Base-by-base conservation (phyloP, 208 protist species). In the Willaertia magna region DNA sequence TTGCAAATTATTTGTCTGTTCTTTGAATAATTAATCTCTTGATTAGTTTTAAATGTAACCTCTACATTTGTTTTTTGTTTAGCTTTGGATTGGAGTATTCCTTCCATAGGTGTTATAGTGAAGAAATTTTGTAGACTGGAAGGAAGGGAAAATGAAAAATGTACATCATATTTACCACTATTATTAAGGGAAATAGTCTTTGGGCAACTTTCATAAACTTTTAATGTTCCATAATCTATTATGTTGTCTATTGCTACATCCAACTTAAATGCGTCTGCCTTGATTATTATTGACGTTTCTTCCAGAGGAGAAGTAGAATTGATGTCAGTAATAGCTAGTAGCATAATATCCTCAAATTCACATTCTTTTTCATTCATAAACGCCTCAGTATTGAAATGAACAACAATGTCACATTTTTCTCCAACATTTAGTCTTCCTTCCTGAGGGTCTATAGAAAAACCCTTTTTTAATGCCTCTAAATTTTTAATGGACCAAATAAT, bases 161-260 rank as follows among this genome's bases (percentile, higher is more conserved):
- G 91, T 18, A 97, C 91, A 39, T 97, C 94, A 90, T 98, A 97
- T 87, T 96, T 94, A 79, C 95, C 93, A 86, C 94, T 95, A 91
- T 98, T 98, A 67, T 94, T 87, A 40, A 98, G 89, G 47, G 92
- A 91, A 61, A 96, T 87, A 40, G 67, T 86, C 88, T 94, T 93
- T 84, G 87, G 91, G 59, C 85, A 89, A 84, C 16, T 34, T 55
- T 87, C 59, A 30, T 40, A 74, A 42, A 90, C 92, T 48, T 98
- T 95, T 16, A 94, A 93, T 2, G 94, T 86, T 43, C 94, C 94
- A 74, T 97, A 96, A 87, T 97, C 92, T 59, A 97, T 87, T 81
- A 94, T 92, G 11, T 91, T 86, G 40, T 95, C 95, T 91, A 94
- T 96, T 86, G 95, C 94, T 12, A 97, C 85, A 61, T 97, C 92